Base-by-base conservation (phyloP, 2,329 filamentous ascomycete species). In the Hirsutella rhossiliensis region DNA sequence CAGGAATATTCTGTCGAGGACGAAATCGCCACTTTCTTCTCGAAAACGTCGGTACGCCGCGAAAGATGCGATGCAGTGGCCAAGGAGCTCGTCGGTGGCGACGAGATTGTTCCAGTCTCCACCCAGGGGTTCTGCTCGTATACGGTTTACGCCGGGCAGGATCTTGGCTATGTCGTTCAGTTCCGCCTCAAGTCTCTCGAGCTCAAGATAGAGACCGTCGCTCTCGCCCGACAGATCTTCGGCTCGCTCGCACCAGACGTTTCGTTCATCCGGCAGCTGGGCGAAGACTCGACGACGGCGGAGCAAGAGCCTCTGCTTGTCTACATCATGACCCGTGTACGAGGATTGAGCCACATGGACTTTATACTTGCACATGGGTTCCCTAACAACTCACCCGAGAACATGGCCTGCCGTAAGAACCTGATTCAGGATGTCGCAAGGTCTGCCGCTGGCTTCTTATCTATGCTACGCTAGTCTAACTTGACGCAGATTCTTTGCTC, bases 51-150 rank as follows among this genome's bases (percentile, higher is more conserved):
- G 23, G 50, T 47, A 23, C 48, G 49, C 31, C 48, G 42, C 39
- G 40, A 44, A 2, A 38, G 43, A 8, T 52, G 48, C 43, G 52
- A 58, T 38, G 47, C 42, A 12, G 45, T 45, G 32, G 57, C 57
- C 13, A 56, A 47, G 23, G 46, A 58, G 17, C 57, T 61, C 45
- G 45, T 56, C 45, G 53, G 59, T 41, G 55, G 59, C 27, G 23
- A 23, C 23, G 45, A 53, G 37, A 37, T 61, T 43, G 49, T 55
- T 42, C 58, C 60, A 15, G 58, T 65, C n/a, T 41, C 48, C 15
- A 52, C 65, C 13, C 58, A 66, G 52, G 62, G 63, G 18, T 53
- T 52, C 27, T 67, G 59, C 50, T 65, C 61, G 54, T 66, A 67
- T 52, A 60, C 59, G 2, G 56, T 66, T 39, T 67, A 64, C 45